Percentiles rank a stretch among this genome's conserved stretches.
Evolutionary conservation across 2,329 filamentous ascomycete species (phyloP).

Genomic region (Westerdykella ornata): DNA sequence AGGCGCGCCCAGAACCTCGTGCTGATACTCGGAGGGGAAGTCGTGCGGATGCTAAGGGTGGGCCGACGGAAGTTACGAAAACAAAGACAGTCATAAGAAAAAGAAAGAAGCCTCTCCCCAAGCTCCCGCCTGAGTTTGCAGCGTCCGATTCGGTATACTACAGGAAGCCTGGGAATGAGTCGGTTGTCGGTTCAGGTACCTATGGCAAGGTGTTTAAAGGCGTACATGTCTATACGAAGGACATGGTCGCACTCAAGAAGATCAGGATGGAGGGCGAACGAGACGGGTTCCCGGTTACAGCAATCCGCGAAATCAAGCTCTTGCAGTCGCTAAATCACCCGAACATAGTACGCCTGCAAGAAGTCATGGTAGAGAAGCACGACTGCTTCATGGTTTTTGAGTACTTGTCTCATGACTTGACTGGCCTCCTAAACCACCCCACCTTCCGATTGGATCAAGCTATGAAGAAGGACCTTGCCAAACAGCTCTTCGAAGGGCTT

Average conservation of each 20-base stretch:
- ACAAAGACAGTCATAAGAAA: constrained; percentile 59
- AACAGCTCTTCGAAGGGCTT: constrained; percentile 86
- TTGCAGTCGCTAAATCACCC: constrained; percentile 77
- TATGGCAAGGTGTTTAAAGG: constrained; percentile 95
- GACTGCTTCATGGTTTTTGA: constrained; percentile 99
- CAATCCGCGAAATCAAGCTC: constrained; percentile 83
- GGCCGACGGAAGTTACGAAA: constrained; percentile 37
- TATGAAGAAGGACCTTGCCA: constrained; percentile 88
- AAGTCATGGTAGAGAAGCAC: constrained; percentile 97
- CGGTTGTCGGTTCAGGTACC: constrained; percentile 88
- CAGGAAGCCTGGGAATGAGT: constrained; percentile 94
- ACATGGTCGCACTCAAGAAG: constrained; percentile 76
- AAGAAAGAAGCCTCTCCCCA: constrained; percentile 64
- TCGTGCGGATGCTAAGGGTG: constrained; percentile 22
- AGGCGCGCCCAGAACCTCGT: constrained; percentile 20
- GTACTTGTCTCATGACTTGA: constrained; percentile 92
- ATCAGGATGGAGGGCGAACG: constrained; percentile 91
- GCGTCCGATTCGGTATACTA: constrained; percentile 86
- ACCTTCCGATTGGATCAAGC: constrained; percentile 75
- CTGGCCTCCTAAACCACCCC: constrained; percentile 89
- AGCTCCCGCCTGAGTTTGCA: constrained; percentile 63
- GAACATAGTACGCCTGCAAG: constrained; percentile 76
- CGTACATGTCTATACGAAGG: constrained; percentile 84
- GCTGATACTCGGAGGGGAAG: constrained; percentile 36
- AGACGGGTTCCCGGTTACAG: constrained; percentile 86